Base-by-base conservation (phyloP, 129 eudicot species). In the Flaveria brownii region DNA sequence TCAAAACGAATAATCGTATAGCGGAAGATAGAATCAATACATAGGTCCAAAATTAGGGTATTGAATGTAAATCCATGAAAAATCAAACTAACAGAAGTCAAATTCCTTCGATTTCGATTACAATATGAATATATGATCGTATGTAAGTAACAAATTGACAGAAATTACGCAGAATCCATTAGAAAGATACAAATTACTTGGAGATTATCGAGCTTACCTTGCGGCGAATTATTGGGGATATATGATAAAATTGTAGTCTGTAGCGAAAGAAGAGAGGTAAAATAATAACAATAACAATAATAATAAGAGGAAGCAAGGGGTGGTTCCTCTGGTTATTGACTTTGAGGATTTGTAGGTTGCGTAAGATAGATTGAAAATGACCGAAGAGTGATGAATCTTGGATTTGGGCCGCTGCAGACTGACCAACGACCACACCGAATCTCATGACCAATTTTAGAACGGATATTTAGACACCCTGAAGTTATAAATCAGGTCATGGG, bases 1-100 rank as follows among this genome's bases (percentile, higher is more conserved):
- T 61, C 14, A 61, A 1, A 61, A 1, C 18, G 36, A 12, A 61
- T 26, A 70, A n/a, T 43, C 43, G 41, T 11, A 26, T 28, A 43
- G 50, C 46, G 70, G 14, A 20, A 66, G 16, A 59, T 73, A 13
- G 25, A 65, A 55, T 42, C 70, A 43, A 47, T 36, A 23, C 7
- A 78, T 25, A 68, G 45, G 28, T 63, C 28, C 54, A 72, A 62
- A 28, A 50, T 12, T 79, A 49, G 78, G 82, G 56, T 25, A 54
- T 43, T 13, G 17, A 68, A 77, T 39, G 51, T 59, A 39, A 55
- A 12, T 11, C 10, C 11, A 33, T 8, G 33, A 75, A 23, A 23
- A 62, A 36, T 22, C 16, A 8, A 30, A 54, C 23, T 17, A 72
- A 41, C 67, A 79, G 41, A 73, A 80, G 83, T 80, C 83, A 80